Percentiles rank a stretch among this genome's conserved stretches.
phyloP scores from a whole-genome alignment of 495 filamentous ascomycete genomes.

The Podospora australis region DNA sequence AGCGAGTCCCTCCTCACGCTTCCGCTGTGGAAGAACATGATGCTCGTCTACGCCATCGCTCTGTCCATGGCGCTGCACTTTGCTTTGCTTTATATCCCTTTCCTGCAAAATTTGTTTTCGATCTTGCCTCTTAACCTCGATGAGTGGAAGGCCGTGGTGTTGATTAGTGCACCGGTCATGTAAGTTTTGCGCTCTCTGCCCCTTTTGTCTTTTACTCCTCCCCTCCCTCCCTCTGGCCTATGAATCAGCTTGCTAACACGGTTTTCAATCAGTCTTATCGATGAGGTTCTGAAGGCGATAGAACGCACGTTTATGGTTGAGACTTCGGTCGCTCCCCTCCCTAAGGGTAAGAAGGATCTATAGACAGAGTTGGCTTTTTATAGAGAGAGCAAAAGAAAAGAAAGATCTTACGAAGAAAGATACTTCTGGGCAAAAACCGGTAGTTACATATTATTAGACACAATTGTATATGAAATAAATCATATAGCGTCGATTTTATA shows the following conservation, averaged over 20 bases:
- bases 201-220: neutral
- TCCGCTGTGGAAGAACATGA: constrained; percentile 93
- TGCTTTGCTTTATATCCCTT: constrained; percentile 83
- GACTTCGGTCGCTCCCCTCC: constrained; percentile 18
- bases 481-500: neutral
- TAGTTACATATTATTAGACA: neutral
- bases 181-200: constrained; percentile 50
- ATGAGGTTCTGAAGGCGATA: constrained; percentile 77
- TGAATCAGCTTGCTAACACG: constrained; percentile 23
- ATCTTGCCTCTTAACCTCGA: constrained; percentile 82
- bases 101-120: constrained; percentile 82
- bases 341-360: constrained; percentile 40
- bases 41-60: constrained; percentile 88
- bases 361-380: constrained; percentile 8
- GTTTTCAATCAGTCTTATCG: constrained; percentile 61
- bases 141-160: constrained; percentile 90
- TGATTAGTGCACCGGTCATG: constrained; percentile 90
- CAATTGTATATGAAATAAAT: neutral
- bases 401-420: neutral
- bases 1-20: constrained; percentile 92
- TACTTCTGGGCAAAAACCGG: neutral
- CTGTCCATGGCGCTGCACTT: constrained; percentile 98
- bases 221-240: neutral
- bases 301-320: constrained; percentile 61
- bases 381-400: neutral